Evolutionary conservation across 2,329 filamentous ascomycete species (phyloP), one percentile per base, ranked within the genome.

Genomic region (Herpotrichia juniperi): DNA sequence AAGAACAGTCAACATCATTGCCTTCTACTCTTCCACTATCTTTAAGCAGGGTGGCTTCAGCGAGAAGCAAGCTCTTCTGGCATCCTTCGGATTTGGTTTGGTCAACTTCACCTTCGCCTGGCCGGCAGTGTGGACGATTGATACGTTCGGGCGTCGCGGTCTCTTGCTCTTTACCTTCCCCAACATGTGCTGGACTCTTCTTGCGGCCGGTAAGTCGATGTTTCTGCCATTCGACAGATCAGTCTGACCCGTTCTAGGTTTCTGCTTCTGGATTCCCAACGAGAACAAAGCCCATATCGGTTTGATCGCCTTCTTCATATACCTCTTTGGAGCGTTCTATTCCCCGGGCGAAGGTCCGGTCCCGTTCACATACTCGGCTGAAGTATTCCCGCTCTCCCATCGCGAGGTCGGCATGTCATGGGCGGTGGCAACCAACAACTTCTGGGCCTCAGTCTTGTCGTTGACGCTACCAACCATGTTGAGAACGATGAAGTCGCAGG

Each of bases 371-470:
- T 88, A 88, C 72, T 81, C 80, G 4, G 85, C 87, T 35, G 87
- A 90, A 68, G 85, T 89, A 1, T 90, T 87, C 66, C 87, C 87
- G 0, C 79, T 89, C 0, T 87, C 85, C 1, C 87, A 90, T 67
- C 81, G 87, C 62, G 87, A 90, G 65, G 80, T 89, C 21, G 87
- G 87, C 50, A 90, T 90, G 87, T 82, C 81, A 0, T 89, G 82
- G 72, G 83, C 86, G 7, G 87, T 89, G 8, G 84, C 87, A 1
- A 88, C 85, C 0, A 87, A 85, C 56, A 76, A 87, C 55, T 82
- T 81, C 72, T 83, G 80, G 73, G 80, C 76, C 7, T 78, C 82
- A 0, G 81, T 89, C 0, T 73, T 87, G 40, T 81, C 82, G n/a
- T 82, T 89, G 46, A 87, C 84, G 0, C 86, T 87, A 62, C 85